phyloP scores from a whole-genome alignment of 192 early-diverging fungal genomes.

The Gonapodya sp. region DNA sequence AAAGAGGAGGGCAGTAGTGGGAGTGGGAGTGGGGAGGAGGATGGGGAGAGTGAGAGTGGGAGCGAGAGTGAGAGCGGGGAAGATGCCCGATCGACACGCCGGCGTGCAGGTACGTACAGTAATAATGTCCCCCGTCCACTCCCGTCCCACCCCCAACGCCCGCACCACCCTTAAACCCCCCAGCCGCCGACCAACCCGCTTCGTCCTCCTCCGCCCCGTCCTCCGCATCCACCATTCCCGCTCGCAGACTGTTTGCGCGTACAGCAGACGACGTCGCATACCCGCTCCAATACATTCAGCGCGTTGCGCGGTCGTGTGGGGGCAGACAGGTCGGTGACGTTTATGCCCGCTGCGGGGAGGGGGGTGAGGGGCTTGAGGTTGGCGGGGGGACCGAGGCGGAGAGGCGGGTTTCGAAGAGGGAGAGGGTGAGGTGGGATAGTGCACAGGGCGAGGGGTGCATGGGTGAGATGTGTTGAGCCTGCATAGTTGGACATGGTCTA shows the following conservation, averaged over 20 bases:
- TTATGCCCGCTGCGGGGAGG: neutral
- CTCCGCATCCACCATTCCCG: no score
- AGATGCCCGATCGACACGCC: neutral
- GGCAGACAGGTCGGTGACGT: neutral
- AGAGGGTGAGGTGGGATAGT: neutral
- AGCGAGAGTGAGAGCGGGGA: neutral
- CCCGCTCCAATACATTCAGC: neutral
- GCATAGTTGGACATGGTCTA: no score
- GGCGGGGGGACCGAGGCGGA: neutral
- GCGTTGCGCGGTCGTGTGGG: neutral
- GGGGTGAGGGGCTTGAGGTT: neutral
- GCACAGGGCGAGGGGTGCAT: neutral
- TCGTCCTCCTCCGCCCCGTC: neutral
- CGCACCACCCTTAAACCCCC: neutral
- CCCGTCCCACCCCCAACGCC: neutral
- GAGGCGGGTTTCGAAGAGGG: neutral
- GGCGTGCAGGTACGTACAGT: neutral
- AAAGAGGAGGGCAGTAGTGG: neutral
- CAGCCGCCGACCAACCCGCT: neutral
- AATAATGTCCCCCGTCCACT: neutral
- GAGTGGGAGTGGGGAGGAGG: neutral
- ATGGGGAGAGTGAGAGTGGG: neutral
- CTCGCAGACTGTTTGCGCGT: neutral
- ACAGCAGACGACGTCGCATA: neutral
- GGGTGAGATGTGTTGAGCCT: no score